Conservation (phyloP, 164 flowering plant species). For the Vitis riparia region DNA sequence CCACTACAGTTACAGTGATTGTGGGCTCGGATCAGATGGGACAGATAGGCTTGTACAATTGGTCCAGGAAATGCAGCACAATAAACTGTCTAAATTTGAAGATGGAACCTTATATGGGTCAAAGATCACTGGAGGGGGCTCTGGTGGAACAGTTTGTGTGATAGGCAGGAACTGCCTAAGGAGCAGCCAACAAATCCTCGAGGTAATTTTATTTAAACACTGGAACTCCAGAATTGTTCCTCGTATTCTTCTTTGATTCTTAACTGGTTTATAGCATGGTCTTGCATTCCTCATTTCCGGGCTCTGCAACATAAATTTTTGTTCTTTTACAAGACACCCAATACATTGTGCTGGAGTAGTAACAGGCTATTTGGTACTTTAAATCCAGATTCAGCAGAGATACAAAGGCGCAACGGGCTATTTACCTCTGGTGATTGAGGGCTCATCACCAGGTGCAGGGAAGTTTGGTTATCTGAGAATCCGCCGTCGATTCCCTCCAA, state of each 20-base stretch:
- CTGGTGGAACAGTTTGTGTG: slow-evolving; percentile 93
- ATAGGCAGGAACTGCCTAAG: slow-evolving; percentile 69
- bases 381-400: slow-evolving; percentile 73
- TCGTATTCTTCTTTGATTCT: no score
- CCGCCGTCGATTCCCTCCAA: slow-evolving; percentile 42
- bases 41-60: slow-evolving; percentile 87
- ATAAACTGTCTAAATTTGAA: slow-evolving; percentile 46
- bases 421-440: slow-evolving; percentile 79
- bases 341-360: background rate
- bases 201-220: slow-evolving; percentile 41
- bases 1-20: slow-evolving; percentile 89
- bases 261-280: no score
- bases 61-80: slow-evolving; percentile 89
- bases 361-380: background rate
- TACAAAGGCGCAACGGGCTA: slow-evolving; percentile 87
- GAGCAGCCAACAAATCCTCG: slow-evolving; percentile 80
- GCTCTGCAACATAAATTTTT: background rate
- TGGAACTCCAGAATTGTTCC: no score
- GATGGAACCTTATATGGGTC: slow-evolving; percentile 89
- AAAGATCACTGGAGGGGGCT: slow-evolving; percentile 97
- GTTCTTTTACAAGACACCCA: background rate
- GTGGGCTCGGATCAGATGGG: slow-evolving; percentile 98
- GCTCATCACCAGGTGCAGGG: slow-evolving; percentile 98
- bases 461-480: slow-evolving; percentile 83
- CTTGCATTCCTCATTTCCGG: no score